Evolutionary conservation across 164 flowering plant species (phyloP), one percentile per base, ranked within the genome.

Genomic region (Warburgia ugandensis): DNA sequence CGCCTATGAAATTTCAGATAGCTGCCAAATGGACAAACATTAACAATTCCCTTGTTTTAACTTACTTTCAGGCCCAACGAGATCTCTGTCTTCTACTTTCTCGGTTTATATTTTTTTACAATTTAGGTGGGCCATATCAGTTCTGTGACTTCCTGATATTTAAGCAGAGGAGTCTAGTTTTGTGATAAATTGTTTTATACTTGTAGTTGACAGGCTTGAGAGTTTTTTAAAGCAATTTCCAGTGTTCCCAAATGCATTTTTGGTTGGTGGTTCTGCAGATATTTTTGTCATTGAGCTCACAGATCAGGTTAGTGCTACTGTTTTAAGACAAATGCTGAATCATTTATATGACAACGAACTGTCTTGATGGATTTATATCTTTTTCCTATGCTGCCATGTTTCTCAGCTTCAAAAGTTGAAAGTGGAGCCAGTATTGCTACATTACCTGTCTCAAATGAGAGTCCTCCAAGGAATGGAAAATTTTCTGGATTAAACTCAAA

Each of bases 391-490:
- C 33, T 44, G 29, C 47, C 5, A 11, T n/a, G 10, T 45, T 2
- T 43, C 22, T 54, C 86, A 94, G 99, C 89, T 94, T 63, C 94
- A 77, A 62, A 94, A 81, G 62, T 52, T 94, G 59, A 88, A 94
- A 77, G 92, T 94, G 67, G 99, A 94, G 65, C 99, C 99, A 26
- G 99, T 89, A 32, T 68, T 94, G 17, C 66, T 94, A 47, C 91
- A 94, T 71, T 94, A 86, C 68, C 75, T 94, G 29, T 82, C 84
- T 22, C 82, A 72, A 12, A 63, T 89, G 49, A 77, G 68, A 54
- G 75, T 68, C 68, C 97, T 94, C 42, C 87, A 77, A 33, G 99
- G 99, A 73, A 30, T 51, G 21, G 16, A n/a, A n/a, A n/a, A n/a
- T n/a, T n/a, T n/a, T n/a, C n/a, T 47, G 32, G 30, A n/a, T 7